These are phyloP conservation scores for Panicum miliaceum DNA, from an alignment of 176 grass and related monocot species.

Conservation along the genomic window DNA sequence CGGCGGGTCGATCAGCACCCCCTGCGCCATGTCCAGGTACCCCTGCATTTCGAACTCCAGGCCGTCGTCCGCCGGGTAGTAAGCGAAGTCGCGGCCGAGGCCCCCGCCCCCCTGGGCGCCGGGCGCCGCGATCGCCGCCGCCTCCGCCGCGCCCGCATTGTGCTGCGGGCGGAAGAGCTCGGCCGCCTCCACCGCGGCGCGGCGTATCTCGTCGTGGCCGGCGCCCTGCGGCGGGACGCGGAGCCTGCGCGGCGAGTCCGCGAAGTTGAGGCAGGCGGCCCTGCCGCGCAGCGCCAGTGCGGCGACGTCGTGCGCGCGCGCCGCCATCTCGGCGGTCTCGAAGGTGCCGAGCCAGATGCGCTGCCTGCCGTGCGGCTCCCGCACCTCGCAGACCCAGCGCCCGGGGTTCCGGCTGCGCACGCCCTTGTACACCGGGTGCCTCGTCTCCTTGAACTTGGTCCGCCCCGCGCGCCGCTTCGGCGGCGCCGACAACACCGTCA, in stretches of 20 bases:
- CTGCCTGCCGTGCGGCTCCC: slow-evolving; percentile 63
- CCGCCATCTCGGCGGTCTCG: slow-evolving; percentile 84
- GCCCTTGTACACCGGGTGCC: slow-evolving; percentile 83
- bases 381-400: slow-evolving; percentile 81
- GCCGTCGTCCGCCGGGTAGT: slow-evolving; percentile 50
- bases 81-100: background rate
- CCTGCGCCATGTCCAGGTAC: slow-evolving; percentile 72
- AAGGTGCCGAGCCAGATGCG: slow-evolving; percentile 86
- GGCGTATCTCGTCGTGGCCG: slow-evolving; percentile 59
- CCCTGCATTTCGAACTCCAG: slow-evolving; percentile 66
- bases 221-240: slow-evolving; percentile 50
- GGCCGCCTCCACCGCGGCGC: slow-evolving; percentile 62
- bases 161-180: slow-evolving; percentile 50
- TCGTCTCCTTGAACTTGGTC: slow-evolving; percentile 81
- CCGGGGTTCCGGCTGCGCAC: slow-evolving; percentile 63
- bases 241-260: slow-evolving; percentile 63
- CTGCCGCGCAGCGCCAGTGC: slow-evolving; percentile 70
- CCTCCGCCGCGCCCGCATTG: background rate
- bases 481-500: slow-evolving; percentile 66
- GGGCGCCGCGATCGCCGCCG: too few species aligned
- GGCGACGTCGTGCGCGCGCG: slow-evolving; percentile 84
- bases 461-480: slow-evolving; percentile 69
- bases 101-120: background rate
- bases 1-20: slow-evolving; percentile 71
- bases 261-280: slow-evolving; percentile 81